phyloP scores from a whole-genome alignment of 148 eudicot species.

The Spergularia bocconei region DNA sequence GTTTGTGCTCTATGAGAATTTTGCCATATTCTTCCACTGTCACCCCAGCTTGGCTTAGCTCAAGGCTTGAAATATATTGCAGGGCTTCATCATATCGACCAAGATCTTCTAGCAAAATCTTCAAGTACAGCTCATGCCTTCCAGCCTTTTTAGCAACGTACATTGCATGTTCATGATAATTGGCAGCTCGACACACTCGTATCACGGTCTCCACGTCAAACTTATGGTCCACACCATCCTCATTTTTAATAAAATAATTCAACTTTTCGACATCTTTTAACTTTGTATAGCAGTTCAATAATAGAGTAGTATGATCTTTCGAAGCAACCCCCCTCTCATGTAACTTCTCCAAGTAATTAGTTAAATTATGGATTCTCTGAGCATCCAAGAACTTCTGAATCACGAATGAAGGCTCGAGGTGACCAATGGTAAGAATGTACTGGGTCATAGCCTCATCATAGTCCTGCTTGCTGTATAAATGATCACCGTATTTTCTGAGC shows the following conservation, averaged over 20 bases:
- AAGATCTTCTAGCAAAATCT: constrained; percentile 92
- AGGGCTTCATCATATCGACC: constrained; percentile 94
- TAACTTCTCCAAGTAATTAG: constrained; percentile 90
- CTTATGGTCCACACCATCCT: constrained; percentile 82
- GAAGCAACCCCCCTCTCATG: constrained; percentile 95
- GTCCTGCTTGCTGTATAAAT: constrained; percentile 83
- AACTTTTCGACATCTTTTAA: constrained; percentile 92
- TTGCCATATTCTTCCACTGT: constrained; percentile 93
- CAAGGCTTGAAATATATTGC: constrained; percentile 78
- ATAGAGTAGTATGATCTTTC: constrained; percentile 94
- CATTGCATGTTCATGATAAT: constrained; percentile 98
- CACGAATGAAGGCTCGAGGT: constrained; percentile 94
- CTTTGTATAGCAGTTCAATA: constrained; percentile 91
- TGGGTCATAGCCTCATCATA: constrained; percentile 96
- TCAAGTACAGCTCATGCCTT: constrained; percentile 92
- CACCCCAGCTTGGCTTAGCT: constrained; percentile 90
- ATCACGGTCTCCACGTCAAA: constrained; percentile 98
- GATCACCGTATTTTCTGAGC: constrained; percentile 93
- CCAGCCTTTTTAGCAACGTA: constrained; percentile 96
- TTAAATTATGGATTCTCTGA: constrained; percentile 91
- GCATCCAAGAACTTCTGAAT: constrained; percentile 98
- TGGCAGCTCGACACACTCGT: constrained; percentile 94
- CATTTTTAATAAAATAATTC: constrained; percentile 79
- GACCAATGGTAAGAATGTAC: constrained; percentile 89
- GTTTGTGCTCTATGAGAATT: constrained; percentile 90